Evolutionary conservation across 441 rosid species (phyloP), one percentile per base, ranked within the genome.

Genomic region (Biscutella auriculata): DNA sequence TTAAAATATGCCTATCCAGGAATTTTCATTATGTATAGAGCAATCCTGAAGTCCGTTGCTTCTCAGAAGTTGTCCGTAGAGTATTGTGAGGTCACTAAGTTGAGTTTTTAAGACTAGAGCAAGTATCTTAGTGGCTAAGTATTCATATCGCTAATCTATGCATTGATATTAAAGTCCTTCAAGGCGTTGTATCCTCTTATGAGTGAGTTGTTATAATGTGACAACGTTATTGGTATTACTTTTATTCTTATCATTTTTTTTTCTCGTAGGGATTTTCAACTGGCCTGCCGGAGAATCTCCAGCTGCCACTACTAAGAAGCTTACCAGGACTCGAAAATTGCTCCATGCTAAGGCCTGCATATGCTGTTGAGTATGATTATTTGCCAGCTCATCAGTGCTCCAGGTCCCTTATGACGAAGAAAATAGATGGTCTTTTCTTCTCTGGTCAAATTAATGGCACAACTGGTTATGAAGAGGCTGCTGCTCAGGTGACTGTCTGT

Each of bases 371-470:
- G 79, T 92, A 92, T 37, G 98, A 92, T 80, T 88, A 74, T 81
- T 76, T 92, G 57, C 98, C 98, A 59, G 97, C 98, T 64, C 71
- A 92, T 73, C 97, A 92, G 59, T 88, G 98, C 73, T 69, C 80
- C 21, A 84, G 95, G 79, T 84, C 98, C 70, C 85, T 93, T 44
- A 93, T 93, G 98, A 93, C 98, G 8, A 93, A 88, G 76, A 84
- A 79, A 53, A 66, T 93, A 12, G 90, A 83, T 56, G 97, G 98
- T 23, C 94, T 93, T 72, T 93, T 93, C 84, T 88, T 93, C 69
- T 93, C 98, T 68, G 98, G 98, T 74, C 98, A 88, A 75, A 93
- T 93, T 69, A 93, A 93, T 57, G 98, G 98, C 66, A 93, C 98
- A 41, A 93, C 98, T 30, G 97, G 98, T 64, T 93, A 93, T 72